A percentile compares a stretch with the other conserved stretches of the same genome.
Conservation (phyloP, 192 early-diverging fungal genomes). For the Backusella tuberculispora region DNA sequence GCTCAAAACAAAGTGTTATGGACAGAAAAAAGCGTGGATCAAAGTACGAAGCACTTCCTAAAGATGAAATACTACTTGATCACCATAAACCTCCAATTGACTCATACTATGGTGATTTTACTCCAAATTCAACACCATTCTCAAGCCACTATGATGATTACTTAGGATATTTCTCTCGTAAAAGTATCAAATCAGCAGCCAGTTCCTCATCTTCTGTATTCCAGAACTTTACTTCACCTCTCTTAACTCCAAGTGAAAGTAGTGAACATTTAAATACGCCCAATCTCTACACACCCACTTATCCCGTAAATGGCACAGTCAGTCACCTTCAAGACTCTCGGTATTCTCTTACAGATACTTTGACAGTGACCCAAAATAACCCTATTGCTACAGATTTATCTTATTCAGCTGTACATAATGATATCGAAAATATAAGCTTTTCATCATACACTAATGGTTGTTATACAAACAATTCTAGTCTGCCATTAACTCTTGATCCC, state of each 20-base stretch:
- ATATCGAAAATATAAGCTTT: background rate
- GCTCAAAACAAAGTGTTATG: conserved; percentile 50
- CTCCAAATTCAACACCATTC: background rate
- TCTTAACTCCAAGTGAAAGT: background rate
- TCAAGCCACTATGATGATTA: background rate
- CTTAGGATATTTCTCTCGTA: background rate
- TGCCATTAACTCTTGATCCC: background rate
- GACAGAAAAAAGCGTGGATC: conserved; percentile 5
- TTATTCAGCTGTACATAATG: background rate
- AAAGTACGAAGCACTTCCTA: conserved; percentile 18
- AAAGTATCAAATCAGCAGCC: background rate
- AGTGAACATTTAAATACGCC: background rate
- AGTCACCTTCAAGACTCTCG: background rate
- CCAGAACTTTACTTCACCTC: background rate
- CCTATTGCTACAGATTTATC: background rate
- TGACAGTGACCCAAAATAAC: background rate
- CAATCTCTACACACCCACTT: background rate
- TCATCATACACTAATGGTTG: background rate
- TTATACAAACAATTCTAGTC: background rate
- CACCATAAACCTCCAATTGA: background rate
- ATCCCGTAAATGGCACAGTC: background rate
- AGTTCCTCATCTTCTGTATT: background rate
- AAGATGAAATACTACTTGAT: background rate
- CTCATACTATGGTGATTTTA: background rate
- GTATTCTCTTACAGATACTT: background rate